phyloP scores from a whole-genome alignment of 495 filamentous ascomycete genomes.

The Aspergillus indologenus region DNA sequence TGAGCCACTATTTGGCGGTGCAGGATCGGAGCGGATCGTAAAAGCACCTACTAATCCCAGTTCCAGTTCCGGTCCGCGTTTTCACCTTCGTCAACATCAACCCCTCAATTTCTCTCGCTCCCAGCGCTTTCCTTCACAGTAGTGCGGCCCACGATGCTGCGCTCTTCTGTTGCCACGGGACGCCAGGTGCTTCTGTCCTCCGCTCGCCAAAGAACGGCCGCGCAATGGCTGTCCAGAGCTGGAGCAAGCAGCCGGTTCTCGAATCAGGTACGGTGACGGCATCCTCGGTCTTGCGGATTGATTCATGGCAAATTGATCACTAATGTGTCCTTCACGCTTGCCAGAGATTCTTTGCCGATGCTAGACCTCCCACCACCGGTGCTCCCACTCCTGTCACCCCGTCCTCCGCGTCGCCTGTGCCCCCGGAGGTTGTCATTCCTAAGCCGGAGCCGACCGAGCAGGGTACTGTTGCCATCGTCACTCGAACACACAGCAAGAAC shows the following conservation, averaged over 20 bases:
- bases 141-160: constrained; percentile 51
- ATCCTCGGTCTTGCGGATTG: constrained; percentile 3
- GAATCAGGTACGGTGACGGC: constrained; percentile 40
- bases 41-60: constrained; percentile 43
- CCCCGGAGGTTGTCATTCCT: constrained; percentile 56
- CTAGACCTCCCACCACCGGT: constrained; percentile 30
- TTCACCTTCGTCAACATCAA: constrained; percentile 37
- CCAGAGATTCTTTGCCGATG: constrained; percentile 47
- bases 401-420: constrained; percentile 52
- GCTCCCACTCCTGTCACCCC: constrained; percentile 42
- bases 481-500: constrained; percentile 7
- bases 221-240: constrained; percentile 47
- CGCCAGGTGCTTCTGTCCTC: constrained; percentile 44
- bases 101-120: constrained; percentile 29
- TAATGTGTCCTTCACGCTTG: not conserved
- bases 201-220: constrained; percentile 41
- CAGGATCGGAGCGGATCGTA: constrained; percentile 47
- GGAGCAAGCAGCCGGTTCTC: constrained; percentile 42
- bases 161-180: constrained; percentile 45
- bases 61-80: constrained; percentile 29
- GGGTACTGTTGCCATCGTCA: constrained; percentile 36
- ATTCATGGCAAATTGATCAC: not conserved
- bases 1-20: constrained; percentile 33
- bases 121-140: constrained; percentile 33
- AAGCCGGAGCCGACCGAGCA: constrained; percentile 50